A percentile compares a stretch with the other conserved stretches of the same genome.
Evolutionary conservation across 257 asterid genomes (phyloP).

Genomic region (Ajuga chamaepitys): DNA sequence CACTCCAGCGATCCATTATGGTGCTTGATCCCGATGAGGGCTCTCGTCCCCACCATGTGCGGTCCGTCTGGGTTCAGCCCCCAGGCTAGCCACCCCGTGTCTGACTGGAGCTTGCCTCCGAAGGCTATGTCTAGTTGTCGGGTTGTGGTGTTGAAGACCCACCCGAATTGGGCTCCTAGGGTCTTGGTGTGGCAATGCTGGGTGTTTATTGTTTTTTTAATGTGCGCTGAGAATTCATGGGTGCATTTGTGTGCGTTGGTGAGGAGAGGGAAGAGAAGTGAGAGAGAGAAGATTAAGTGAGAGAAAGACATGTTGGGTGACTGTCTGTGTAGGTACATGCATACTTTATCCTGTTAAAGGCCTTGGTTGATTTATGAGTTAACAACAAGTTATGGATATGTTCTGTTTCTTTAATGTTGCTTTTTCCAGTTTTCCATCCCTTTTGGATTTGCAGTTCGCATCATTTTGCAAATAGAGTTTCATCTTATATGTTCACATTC

Average conservation of each 20-base stretch:
- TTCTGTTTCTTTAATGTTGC: conserved; percentile 7
- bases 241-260: conserved; percentile 25
- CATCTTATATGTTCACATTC: no score
- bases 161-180: conserved; percentile 39
- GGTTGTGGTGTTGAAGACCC: conserved; percentile 22
- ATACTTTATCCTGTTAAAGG: not conserved
- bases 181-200: conserved; percentile 25
- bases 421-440: not conserved
- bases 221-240: conserved; percentile 15
- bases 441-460: no score
- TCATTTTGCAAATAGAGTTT: no score
- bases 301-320: conserved; percentile 5
- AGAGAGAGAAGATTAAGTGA: not conserved
- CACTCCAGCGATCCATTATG: not conserved
- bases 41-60: conserved; percentile 50
- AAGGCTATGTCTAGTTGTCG: conserved; percentile 35
- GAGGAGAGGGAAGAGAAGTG: not conserved
- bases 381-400: conserved; percentile 25
- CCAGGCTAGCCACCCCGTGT: conserved; percentile 63
- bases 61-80: conserved; percentile 49
- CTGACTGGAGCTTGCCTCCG: conserved; percentile 26
- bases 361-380: conserved; percentile 13
- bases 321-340: not conserved
- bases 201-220: not conserved
- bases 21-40: conserved; percentile 45